Percentiles rank a stretch among this genome's conserved stretches.
Conservation (phyloP, 805 yeast genomes). For the Debaryomyces hansenii region DNA sequence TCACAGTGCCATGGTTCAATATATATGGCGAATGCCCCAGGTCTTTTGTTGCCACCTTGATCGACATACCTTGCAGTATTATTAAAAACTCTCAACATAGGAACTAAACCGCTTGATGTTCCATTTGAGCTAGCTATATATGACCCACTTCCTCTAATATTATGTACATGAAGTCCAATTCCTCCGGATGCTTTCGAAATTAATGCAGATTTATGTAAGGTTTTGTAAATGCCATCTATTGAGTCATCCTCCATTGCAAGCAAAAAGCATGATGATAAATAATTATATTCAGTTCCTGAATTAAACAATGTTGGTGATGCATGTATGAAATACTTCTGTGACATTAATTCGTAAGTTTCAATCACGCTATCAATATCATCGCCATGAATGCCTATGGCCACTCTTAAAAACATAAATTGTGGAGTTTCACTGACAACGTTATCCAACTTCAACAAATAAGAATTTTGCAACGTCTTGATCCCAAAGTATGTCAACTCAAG, state of each 20-base stretch:
- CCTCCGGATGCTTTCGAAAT: conserved; percentile 97
- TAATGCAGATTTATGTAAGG: conserved; percentile 83
- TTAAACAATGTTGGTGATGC: conserved; percentile 95
- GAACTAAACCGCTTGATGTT: conserved; percentile 86
- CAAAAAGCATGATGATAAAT: conserved; percentile 88
- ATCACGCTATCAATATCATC: conserved; percentile 59
- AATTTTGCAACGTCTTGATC: conserved; percentile 85
- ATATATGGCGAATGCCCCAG: conserved; percentile 94
- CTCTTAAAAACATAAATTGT: conserved; percentile 87
- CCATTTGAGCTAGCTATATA: conserved; percentile 92
- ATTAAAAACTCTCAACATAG: conserved; percentile 95
- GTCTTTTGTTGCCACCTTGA: conserved; percentile 97
- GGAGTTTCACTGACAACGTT: conserved; percentile 81
- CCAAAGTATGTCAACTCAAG: conserved; percentile 82
- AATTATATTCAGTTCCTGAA: conserved; percentile 85
- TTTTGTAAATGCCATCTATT: conserved; percentile 90
- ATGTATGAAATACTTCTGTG: conserved; percentile 83
- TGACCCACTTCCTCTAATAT: conserved; percentile 83
- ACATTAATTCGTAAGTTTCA: conserved; percentile 88
- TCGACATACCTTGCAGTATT: conserved; percentile 96
- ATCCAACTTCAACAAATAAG: conserved; percentile 66
- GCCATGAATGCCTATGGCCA: conserved; percentile 87
- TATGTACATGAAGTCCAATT: conserved; percentile 84
- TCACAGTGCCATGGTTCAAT: conserved; percentile 98
- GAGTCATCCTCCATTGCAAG: conserved; percentile 93